Conservation (phyloP, 768 basidiomycete species). For the Xerocomus brunneocitrinus region DNA sequence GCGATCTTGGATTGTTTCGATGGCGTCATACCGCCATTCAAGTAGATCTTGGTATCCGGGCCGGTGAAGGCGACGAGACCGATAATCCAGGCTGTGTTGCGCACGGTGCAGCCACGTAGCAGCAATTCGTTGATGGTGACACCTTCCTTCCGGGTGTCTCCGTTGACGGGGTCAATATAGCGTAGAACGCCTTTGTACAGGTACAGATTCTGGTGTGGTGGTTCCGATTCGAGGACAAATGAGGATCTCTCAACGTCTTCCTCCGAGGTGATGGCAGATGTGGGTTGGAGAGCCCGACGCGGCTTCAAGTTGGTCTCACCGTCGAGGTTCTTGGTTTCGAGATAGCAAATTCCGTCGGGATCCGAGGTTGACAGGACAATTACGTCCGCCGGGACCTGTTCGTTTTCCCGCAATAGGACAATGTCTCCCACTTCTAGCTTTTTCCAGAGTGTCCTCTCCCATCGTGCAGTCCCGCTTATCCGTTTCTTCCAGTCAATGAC, state of each 20-base stretch:
- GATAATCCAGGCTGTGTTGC: constrained; percentile 91
- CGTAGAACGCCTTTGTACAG: constrained; percentile 81
- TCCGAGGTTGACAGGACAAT: constrained; percentile 90
- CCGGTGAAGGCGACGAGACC: constrained; percentile 94
- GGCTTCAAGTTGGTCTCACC: constrained; percentile 97
- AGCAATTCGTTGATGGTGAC: constrained; percentile 91
- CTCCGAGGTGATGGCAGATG: constrained; percentile 70
- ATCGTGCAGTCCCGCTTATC: constrained; percentile 65
- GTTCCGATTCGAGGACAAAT: constrained; percentile 89
- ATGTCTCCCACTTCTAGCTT: constrained; percentile 98
- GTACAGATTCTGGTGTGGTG: constrained; percentile 92
- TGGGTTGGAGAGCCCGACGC: constrained; percentile 70
- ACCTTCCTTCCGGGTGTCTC: constrained; percentile 56
- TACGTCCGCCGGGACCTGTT: constrained; percentile 95
- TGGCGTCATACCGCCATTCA: constrained; percentile 89
- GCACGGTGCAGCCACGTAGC: constrained; percentile 82
- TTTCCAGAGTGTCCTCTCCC: constrained; percentile 98
- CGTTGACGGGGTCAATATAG: constrained; percentile 53
- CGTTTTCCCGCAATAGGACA: constrained; percentile 85
- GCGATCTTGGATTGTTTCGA: constrained; percentile 98
- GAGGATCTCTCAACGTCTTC: constrained; percentile 86
- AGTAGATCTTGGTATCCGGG: constrained; percentile 86
- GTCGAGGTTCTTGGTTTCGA: constrained; percentile 98
- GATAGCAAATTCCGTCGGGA: constrained; percentile 85
- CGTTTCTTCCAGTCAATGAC: constrained; percentile 80